Conservation (phyloP, 2,329 filamentous ascomycete genomes). For the Aureobasidium vineae region DNA sequence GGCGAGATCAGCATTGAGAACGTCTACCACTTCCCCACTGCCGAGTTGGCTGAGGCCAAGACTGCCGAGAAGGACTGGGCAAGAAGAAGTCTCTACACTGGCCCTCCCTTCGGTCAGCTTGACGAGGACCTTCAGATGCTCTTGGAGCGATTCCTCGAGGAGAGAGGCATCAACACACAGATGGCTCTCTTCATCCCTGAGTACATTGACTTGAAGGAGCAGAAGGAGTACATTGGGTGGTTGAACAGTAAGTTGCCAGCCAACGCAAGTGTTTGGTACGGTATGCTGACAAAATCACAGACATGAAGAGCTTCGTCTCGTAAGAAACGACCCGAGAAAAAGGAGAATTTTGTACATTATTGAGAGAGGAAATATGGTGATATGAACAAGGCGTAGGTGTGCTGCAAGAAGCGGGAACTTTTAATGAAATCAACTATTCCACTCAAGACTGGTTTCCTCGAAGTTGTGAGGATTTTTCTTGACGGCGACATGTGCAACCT, state of each 20-base stretch:
- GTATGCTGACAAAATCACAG: conserved; percentile 41
- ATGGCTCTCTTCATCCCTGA: conserved; percentile 90
- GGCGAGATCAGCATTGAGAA: conserved; percentile 86
- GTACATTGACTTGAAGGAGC: conserved; percentile 98
- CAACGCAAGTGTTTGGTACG: not conserved
- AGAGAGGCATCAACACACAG: conserved; percentile 83
- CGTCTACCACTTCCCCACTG: conserved; percentile 80
- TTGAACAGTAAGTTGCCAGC: conserved; percentile 59
- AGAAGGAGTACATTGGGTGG: conserved; percentile 94
- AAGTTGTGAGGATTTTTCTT: too few species aligned
- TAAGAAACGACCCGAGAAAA: conserved; percentile 32
- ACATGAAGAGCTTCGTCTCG: conserved; percentile 81
- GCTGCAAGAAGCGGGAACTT: not conserved
- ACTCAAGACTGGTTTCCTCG: too few species aligned
- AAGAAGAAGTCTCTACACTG: conserved; percentile 77
- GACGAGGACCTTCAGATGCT: conserved; percentile 94
- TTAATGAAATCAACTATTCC: conserved; percentile 9
- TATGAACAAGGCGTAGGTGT: not conserved
- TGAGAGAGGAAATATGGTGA: not conserved
- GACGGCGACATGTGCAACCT: too few species aligned
- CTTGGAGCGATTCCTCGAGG: conserved; percentile 90
- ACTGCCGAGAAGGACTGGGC: conserved; percentile 68
- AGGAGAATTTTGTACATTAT: not conserved
- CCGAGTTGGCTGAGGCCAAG: conserved; percentile 71
- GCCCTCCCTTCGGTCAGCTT: conserved; percentile 88